These are phyloP conservation scores for Quercus alba DNA, from an alignment of 306 rosid genomes.

Conservation along the genomic window DNA sequence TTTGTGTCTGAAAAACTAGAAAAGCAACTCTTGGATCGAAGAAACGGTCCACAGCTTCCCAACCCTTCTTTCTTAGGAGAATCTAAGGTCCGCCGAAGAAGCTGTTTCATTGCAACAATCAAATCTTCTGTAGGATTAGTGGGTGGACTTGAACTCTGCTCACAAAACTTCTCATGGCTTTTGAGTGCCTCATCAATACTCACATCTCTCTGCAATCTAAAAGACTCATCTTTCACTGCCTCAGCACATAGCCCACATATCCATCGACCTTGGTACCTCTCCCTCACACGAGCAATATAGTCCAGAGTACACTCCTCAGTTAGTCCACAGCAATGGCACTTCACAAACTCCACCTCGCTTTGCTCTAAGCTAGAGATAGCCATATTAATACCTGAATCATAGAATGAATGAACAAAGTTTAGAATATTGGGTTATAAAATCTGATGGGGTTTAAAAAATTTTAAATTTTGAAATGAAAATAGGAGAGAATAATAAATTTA, in stretches of 20 bases:
- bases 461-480: too few relatives aligned
- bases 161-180: slow-evolving; percentile 47
- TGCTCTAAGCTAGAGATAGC: slow-evolving; percentile 5
- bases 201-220: slow-evolving; percentile 34
- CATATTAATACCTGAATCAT: background rate
- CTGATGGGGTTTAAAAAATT: background rate
- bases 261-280: slow-evolving; percentile 66
- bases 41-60: slow-evolving; percentile 31
- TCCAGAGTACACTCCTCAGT: slow-evolving; percentile 72
- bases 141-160: slow-evolving; percentile 46
- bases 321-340: slow-evolving; percentile 71
- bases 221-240: slow-evolving; percentile 62
- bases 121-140: slow-evolving; percentile 39
- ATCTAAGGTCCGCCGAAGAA: slow-evolving; percentile 52
- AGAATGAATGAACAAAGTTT: too few relatives aligned
- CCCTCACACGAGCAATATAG: slow-evolving; percentile 55
- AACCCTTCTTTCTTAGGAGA: slow-evolving; percentile 34
- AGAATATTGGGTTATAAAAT: background rate
- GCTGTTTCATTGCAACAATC: slow-evolving; percentile 60
- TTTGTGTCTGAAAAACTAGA: slow-evolving; percentile 23
- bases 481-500: too few relatives aligned
- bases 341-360: slow-evolving; percentile 39
- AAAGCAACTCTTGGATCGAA: slow-evolving; percentile 49
- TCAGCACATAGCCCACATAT: slow-evolving; percentile 77
- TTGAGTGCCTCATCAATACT: slow-evolving; percentile 57